Evolutionary conservation across 805 yeast species (phyloP), one percentile per base, ranked within the genome.

Genomic region (Barnettozyma sucrosica): DNA sequence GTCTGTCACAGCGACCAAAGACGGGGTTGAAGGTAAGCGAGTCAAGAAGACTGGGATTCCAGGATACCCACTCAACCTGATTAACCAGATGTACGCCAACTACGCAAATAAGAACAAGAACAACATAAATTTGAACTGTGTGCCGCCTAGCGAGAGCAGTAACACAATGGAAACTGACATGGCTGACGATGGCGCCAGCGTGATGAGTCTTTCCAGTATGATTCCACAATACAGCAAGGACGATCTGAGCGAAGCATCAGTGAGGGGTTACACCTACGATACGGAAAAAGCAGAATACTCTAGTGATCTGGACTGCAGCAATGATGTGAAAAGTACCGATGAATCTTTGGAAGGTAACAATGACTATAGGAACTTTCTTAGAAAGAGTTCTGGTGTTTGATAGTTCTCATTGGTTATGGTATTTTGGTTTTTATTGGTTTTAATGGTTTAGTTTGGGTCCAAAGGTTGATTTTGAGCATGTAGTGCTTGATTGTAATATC

Each of bases 1-100:
- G n/a, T 81, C 88, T 0, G 80, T 83, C 36, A 81, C 84, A 5
- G 89, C 89, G 20, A 81, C 86, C 16, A 83, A 83, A 55, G 89
- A 83, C 61, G 89, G 89, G 0, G 63, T 82, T 4, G 87, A 83
- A 58, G 89, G 89, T 5, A 75, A 76, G 50, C 65, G 76, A 42
- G 67, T 78, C 39, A 79, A 72, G 55, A 66, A 81, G 41, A 46
- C 53, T 10, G 74, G 71, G 2, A 67, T 68, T 20, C 71, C 74
- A 5, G 67, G 64, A 7, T 69, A 69, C 47, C 67, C 74, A 2
- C 51, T 68, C 45, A 63, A 65, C 32, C 51, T 69, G 46, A 61
- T 70, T 40, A 65, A 66, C 41, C 56, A 67, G 39, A 66, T 68
- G 72, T 60, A 57, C 33, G 50, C 58, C 25, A 58, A 54, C 45